These are phyloP conservation scores for Lomentospora prolificans DNA, from an alignment of 2,329 filamentous ascomycete species.

Conservation along the genomic window DNA sequence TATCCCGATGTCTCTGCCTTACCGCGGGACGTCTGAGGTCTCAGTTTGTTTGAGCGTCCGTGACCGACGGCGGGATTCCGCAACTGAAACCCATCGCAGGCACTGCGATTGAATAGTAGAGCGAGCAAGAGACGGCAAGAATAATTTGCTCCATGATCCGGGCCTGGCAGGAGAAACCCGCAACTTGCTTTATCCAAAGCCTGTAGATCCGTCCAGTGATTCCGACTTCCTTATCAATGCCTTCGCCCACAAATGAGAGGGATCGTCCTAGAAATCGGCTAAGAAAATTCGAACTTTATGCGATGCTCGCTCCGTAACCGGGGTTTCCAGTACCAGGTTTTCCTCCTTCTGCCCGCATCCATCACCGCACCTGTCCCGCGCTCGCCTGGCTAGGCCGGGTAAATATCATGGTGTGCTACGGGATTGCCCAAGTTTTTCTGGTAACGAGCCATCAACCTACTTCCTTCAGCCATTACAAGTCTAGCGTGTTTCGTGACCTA, in stretches of 20 bases:
- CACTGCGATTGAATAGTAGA: background rate
- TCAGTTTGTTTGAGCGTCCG: background rate
- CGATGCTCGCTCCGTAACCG: background rate
- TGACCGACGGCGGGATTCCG: background rate
- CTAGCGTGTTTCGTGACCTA: background rate
- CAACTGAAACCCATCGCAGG: background rate
- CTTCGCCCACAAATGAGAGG: background rate
- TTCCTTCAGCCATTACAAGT: background rate
- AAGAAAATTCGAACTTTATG: background rate
- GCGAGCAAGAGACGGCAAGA: background rate
- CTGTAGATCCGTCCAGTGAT: background rate
- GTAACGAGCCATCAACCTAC: background rate
- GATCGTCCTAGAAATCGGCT: background rate
- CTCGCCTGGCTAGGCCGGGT: background rate
- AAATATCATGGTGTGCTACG: background rate
- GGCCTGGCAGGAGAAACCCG: background rate
- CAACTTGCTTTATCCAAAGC: background rate
- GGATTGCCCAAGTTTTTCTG: background rate
- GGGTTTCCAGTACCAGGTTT: background rate
- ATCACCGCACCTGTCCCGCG: background rate
- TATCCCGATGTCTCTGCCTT: constrained; percentile 61
- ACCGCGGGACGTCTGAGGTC: constrained; percentile 7
- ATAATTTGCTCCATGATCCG: background rate
- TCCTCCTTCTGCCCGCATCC: background rate
- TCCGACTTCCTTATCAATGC: background rate